Conservation (phyloP, 495 filamentous ascomycete genomes). For the Jackrogersella minutella region DNA sequence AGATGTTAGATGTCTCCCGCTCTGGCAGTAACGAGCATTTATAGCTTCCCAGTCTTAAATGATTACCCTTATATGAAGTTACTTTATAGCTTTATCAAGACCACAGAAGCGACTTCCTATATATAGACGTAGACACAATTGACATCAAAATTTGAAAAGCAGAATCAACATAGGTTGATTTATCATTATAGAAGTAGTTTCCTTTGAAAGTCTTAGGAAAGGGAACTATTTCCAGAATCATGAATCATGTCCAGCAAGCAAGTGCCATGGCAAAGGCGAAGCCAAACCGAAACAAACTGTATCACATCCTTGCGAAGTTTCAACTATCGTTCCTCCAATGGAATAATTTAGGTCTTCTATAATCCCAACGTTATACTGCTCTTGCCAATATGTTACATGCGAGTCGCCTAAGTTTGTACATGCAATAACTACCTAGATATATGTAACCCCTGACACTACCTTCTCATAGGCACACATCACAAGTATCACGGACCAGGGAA, state of each 20-base stretch:
- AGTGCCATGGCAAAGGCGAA: background rate
- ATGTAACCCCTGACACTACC: background rate
- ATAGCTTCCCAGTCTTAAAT: background rate
- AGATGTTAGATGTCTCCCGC: background rate
- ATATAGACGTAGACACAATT: too few relatives aligned
- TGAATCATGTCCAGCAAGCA: background rate
- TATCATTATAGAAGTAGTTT: background rate
- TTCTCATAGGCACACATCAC: background rate
- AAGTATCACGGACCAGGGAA: background rate
- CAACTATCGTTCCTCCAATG: background rate
- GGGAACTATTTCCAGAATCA: background rate
- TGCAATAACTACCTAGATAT: background rate
- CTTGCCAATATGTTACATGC: background rate
- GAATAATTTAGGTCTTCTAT: background rate
- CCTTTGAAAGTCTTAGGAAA: background rate
- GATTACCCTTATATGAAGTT: background rate
- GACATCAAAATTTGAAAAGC: background rate
- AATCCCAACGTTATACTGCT: background rate
- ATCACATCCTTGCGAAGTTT: background rate
- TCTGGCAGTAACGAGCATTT: background rate
- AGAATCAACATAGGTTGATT: background rate
- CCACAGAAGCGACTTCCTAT: background rate
- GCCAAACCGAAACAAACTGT: slow-evolving; percentile 5
- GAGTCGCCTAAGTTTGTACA: background rate
- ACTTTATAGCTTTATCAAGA: too few relatives aligned